Evolutionary conservation across 768 basidiomycete species (phyloP), one percentile per base, ranked within the genome.

Genomic region (Astraeus odoratus): DNA sequence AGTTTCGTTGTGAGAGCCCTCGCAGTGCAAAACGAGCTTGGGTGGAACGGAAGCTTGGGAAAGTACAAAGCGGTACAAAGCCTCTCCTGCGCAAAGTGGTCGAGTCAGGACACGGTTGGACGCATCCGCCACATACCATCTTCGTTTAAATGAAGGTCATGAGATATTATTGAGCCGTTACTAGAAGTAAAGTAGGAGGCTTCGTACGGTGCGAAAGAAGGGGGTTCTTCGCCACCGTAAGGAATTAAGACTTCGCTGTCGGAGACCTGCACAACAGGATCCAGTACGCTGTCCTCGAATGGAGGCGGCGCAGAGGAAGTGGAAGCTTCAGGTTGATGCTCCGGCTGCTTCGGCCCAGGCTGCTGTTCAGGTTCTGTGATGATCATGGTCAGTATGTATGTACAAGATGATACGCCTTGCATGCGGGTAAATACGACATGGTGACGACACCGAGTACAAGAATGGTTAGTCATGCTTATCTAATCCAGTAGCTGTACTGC

Each of bases 61-160:
- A 19, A 86, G 73, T 15, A 90, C 65, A 61, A 86, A 90, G 46
- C 83, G 77, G 58, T 84, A 86, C 19, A 88, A 71, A 0, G 81
- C 80, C 54, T 83, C 82, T 36, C 83, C 82, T 83, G 43, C 9
- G 46, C 42, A 6, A 36, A 25, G 16, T 29, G 27, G 5, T 7
- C 23, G 25, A 27, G 46, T 53, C 35, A 30, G 18, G n/a, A 56
- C 41, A 35, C 47, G 16, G 13, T 3, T 19, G 19, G 35, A 26
- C 0, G 41, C 1, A 5, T 24, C 22, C 30, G 39, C 16, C 43
- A 57, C 67, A 25, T 43, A 70, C 82, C 82, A 52, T 86, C 83
- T 39, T 73, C 62, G 46, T 86, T 86, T 37, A 86, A 60, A 56
- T 84, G 82, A 5, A 59, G 65, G 52, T 88, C 86, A 58, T 87